These are phyloP conservation scores for Fusarium sp. DNA, from an alignment of 2,329 filamentous ascomycete species.

Conservation along the genomic window DNA sequence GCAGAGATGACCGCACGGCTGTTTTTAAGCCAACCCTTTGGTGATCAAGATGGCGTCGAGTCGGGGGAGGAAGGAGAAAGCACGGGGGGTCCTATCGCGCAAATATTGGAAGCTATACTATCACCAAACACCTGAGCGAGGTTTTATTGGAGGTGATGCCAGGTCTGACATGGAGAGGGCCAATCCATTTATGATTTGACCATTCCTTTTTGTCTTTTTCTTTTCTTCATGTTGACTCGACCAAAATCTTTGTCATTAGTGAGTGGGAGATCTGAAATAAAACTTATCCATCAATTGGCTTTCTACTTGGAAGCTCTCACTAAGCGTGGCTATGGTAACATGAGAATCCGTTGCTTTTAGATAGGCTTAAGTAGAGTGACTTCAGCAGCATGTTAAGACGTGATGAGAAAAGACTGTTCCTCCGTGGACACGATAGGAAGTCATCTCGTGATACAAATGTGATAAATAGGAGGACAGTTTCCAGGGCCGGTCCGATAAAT, in stretches of 20 bases:
- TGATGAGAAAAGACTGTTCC: too few species aligned
- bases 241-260: slow-evolving; percentile 58
- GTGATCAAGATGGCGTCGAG: neutral
- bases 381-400: neutral
- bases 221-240: neutral
- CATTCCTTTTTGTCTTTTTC: neutral
- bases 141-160: neutral
- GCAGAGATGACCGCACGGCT: slow-evolving; percentile 73
- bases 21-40: slow-evolving; percentile 61
- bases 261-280: slow-evolving; percentile 73
- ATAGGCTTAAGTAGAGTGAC: neutral
- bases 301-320: neutral
- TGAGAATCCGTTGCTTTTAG: neutral
- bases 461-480: too few species aligned
- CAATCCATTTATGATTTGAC: neutral
- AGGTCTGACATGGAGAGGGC: neutral
- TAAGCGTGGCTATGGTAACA: neutral
- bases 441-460: too few species aligned
- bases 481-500: too few species aligned
- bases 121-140: slow-evolving; percentile 8
- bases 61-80: neutral
- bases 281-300: neutral
- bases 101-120: slow-evolving; percentile 37
- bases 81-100: slow-evolving; percentile 16
- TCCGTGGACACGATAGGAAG: too few species aligned